phyloP scores from a whole-genome alignment of 1,284 basidiomycete genomes.

The Melampsora occidentalis region DNA sequence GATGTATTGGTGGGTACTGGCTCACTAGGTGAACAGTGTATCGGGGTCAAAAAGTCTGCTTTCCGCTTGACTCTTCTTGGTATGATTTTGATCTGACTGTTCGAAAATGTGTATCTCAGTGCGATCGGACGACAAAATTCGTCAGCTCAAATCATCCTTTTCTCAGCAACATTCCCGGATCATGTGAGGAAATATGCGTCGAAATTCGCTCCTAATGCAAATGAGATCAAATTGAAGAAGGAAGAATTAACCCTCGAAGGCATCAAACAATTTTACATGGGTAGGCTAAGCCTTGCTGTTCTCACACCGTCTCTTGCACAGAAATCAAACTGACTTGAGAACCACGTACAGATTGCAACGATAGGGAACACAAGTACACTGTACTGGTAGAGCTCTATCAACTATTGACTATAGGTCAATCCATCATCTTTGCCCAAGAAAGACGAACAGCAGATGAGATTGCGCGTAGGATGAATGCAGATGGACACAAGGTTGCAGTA shows the following conservation, averaged over 20 bases:
- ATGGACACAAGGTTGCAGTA: constrained; percentile 95
- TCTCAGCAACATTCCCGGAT: constrained; percentile 97
- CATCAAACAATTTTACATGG: constrained; percentile 98
- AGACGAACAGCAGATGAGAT: constrained; percentile 73
- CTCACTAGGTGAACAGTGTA: constrained; percentile 85
- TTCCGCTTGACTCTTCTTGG: not conserved
- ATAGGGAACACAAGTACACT: constrained; percentile 91
- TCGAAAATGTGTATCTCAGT: constrained; percentile 6
- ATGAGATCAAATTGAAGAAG: constrained; percentile 92
- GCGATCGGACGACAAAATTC: constrained; percentile 46
- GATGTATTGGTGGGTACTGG: constrained; percentile 98
- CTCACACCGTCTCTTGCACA: too few relatives aligned
- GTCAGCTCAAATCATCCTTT: constrained; percentile 82
- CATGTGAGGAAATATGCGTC: constrained; percentile 82
- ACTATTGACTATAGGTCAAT: constrained; percentile 44
- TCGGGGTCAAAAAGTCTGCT: constrained; percentile 86
- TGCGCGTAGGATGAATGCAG: constrained; percentile 79
- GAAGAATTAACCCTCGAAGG: constrained; percentile 92
- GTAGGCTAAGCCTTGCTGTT: constrained; percentile 3
- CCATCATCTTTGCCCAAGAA: constrained; percentile 47
- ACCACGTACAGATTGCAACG: constrained; percentile 51
- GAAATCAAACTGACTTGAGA: too few relatives aligned
- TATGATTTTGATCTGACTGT: constrained; percentile 13
- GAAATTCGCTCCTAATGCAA: constrained; percentile 88
- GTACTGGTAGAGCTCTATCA: constrained; percentile 69